Evolutionary conservation across 768 basidiomycete genomes (phyloP).

Genomic region (Boletus reticuloceps): DNA sequence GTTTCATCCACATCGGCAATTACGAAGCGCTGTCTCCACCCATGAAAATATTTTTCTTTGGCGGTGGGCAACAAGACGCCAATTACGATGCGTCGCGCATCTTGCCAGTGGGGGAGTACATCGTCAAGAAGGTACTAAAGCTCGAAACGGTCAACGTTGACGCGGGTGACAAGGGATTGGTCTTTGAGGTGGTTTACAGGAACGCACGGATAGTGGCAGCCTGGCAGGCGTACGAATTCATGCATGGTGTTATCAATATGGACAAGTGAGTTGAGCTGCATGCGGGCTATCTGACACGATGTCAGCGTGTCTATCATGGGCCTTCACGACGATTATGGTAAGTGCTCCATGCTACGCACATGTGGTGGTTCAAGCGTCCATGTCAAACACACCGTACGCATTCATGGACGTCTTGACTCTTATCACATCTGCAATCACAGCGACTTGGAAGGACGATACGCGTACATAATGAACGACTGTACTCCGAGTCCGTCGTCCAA

Average conservation of each 20-base stretch:
- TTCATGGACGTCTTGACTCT: conserved; percentile 90
- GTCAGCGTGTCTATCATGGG: conserved; percentile 71
- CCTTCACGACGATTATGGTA: conserved; percentile 71
- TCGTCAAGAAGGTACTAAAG: conserved; percentile 56
- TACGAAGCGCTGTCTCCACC: conserved; percentile 86
- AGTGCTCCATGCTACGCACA: conserved; percentile 1
- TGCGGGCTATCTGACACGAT: conserved; percentile 5
- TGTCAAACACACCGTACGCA: conserved; percentile 57
- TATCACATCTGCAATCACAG: conserved; percentile 90
- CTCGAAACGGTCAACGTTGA: conserved; percentile 39
- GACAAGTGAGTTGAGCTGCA: conserved; percentile 62
- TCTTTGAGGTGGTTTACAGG: no score
- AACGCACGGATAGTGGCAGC: conserved; percentile 92
- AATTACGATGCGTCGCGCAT: conserved; percentile 73
- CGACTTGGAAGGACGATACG: conserved; percentile 74
- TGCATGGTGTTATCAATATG: conserved; percentile 97
- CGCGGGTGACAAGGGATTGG: conserved; percentile 51
- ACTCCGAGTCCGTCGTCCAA: neutral
- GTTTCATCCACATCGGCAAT: conserved; percentile 88
- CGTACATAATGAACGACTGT: conserved; percentile 44
- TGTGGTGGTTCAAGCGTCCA: neutral
- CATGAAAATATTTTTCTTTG: conserved; percentile 59
- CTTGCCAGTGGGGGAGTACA: conserved; percentile 66
- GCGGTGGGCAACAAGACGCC: conserved; percentile 72
- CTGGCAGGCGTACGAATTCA: conserved; percentile 94